phyloP scores from a whole-genome alignment of 208 protist species.

The Trypanosoma avium region DNA sequence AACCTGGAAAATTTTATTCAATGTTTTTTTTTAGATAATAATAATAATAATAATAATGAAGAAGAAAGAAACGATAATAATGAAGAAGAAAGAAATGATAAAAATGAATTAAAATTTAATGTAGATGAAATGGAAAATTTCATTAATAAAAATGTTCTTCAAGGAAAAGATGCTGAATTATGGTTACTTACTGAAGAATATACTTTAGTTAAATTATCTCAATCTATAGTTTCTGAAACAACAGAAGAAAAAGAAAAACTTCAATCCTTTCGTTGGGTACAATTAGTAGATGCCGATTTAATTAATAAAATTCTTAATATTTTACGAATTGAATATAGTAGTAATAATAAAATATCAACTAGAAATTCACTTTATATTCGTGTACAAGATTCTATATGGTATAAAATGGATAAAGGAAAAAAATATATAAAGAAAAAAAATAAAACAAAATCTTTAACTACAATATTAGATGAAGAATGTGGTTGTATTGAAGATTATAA shows the following conservation, averaged over 20 bases:
- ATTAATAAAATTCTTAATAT: slow-evolving; percentile 1
- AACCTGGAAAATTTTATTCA: slow-evolving; percentile 10
- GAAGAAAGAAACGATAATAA: neutral
- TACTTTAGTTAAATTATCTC: neutral
- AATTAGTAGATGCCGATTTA: neutral
- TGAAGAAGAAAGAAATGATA: neutral
- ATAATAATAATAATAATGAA: neutral
- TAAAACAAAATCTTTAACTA: no score
- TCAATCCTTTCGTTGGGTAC: slow-evolving; percentile 25
- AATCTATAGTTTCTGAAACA: neutral
- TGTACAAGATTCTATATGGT: neutral
- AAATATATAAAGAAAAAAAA: no score
- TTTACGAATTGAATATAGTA: no score
- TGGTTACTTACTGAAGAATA: slow-evolving; percentile 29
- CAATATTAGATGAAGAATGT: neutral
- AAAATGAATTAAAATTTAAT: neutral
- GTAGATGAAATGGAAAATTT: neutral
- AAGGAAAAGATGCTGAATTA: neutral
- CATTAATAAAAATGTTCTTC: slow-evolving; percentile 1
- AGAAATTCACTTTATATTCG: slow-evolving; percentile 11
- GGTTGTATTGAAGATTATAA: slow-evolving; percentile 27
- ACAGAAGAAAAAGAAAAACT: slow-evolving; percentile 3
- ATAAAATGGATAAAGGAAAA: neutral
- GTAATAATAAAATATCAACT: no score
- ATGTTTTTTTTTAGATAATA: neutral